A percentile compares a stretch with the other conserved stretches of the same genome.
Evolutionary conservation across 179 eudicot species (phyloP).

Genomic region (Corrigiola litoralis): DNA sequence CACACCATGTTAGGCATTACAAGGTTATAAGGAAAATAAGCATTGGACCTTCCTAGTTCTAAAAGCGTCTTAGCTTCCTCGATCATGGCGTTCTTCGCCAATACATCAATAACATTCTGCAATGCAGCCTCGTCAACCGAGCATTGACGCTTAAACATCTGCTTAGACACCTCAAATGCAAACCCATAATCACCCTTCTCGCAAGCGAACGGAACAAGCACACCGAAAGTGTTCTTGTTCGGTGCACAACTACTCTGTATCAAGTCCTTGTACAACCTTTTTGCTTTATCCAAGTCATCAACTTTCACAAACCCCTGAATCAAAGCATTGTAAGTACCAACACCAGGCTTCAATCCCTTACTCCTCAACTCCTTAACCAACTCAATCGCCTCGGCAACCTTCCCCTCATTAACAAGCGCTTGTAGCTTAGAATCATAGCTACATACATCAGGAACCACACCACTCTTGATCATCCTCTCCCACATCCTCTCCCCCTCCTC

Average conservation of each 20-base stretch:
- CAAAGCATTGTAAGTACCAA: constrained; percentile 28
- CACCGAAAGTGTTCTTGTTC: constrained; percentile 20
- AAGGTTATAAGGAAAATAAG: constrained; percentile 23
- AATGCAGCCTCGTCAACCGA: constrained; percentile 13
- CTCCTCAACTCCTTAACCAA: constrained; percentile 27
- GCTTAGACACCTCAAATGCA: constrained; percentile 41
- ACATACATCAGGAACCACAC: constrained; percentile 26
- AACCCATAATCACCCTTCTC: constrained; percentile 37
- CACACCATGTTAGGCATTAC: constrained; percentile 7
- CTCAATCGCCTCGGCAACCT: constrained; percentile 27
- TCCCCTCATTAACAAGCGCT: constrained; percentile 29
- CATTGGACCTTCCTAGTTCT: constrained; percentile 26
- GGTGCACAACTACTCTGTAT: constrained; percentile 14
- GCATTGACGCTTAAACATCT: constrained; percentile 11
- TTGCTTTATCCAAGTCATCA: constrained; percentile 33
- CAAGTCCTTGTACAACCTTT: constrained; percentile 31
- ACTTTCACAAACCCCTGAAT: constrained; percentile 29
- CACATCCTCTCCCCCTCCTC: constrained; percentile 32
- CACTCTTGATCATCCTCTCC: constrained; percentile 37
- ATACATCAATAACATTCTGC: constrained; percentile 49
- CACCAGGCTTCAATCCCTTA: constrained; percentile 27
- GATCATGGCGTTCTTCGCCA: constrained; percentile 36
- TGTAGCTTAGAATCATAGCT: constrained; percentile 34
- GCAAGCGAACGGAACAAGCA: constrained; percentile 23
- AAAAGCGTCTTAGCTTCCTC: constrained; percentile 47